These are phyloP conservation scores for Oemleria cerasiformis DNA, from an alignment of 306 rosid species.

Conservation along the genomic window DNA sequence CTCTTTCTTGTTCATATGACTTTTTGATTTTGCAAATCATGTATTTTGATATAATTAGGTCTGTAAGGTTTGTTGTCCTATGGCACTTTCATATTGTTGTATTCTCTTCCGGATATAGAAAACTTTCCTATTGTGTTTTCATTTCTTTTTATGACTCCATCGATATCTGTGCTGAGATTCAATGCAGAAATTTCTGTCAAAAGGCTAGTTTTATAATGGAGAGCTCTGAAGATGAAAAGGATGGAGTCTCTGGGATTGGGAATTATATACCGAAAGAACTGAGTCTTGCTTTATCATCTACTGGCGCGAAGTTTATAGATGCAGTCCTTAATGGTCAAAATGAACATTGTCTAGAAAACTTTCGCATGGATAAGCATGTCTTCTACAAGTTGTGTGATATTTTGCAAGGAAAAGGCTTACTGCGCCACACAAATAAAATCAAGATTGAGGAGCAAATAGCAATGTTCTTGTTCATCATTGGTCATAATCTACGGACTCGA, in stretches of 20 bases:
- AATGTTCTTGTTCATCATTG: slow-evolving; percentile 83
- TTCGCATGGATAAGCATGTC: slow-evolving; percentile 80
- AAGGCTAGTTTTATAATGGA: slow-evolving; percentile 47
- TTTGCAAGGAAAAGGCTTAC: slow-evolving; percentile 76
- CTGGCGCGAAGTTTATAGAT: slow-evolving; percentile 73
- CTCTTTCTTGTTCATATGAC: background rate
- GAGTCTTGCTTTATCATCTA: slow-evolving; percentile 43
- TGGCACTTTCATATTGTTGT: background rate
- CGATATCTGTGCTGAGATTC: slow-evolving; percentile 1
- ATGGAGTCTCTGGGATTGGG: slow-evolving; percentile 38
- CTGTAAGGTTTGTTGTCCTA: background rate
- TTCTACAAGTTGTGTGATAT: slow-evolving; percentile 83
- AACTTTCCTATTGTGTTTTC: too few species aligned
- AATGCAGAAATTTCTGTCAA: slow-evolving; percentile 8
- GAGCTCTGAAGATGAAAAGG: slow-evolving; percentile 76
- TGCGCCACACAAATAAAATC: slow-evolving; percentile 80
- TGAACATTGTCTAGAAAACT: slow-evolving; percentile 64
- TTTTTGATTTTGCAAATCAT: background rate
- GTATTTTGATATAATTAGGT: background rate
- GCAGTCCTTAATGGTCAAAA: slow-evolving; percentile 74
- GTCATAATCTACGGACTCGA: slow-evolving; percentile 81
- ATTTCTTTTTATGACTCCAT: slow-evolving; percentile 1
- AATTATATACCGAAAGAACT: slow-evolving; percentile 48
- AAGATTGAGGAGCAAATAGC: slow-evolving; percentile 93
- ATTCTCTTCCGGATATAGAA: background rate